Evolutionary conservation across 2,329 filamentous ascomycete species (phyloP).

Genomic region (Aspergillus sojae): DNA sequence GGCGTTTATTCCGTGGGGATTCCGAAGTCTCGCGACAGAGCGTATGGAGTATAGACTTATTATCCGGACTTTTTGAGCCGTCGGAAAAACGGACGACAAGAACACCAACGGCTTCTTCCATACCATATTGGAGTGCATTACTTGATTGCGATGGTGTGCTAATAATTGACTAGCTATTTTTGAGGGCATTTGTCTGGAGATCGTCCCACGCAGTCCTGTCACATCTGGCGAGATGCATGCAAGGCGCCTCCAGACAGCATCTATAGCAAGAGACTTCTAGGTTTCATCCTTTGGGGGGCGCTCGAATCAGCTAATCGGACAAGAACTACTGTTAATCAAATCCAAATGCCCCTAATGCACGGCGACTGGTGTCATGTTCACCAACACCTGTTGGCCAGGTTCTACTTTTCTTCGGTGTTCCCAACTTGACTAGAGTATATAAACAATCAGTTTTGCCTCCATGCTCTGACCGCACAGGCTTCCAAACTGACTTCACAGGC

Average conservation of each 20-base stretch:
- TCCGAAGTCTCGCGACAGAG: not conserved
- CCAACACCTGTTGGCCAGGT: not conserved
- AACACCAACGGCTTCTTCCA: too few species aligned
- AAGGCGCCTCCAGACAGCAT: not conserved
- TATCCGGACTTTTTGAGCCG: not conserved
- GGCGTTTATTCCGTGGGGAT: not conserved
- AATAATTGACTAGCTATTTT: not conserved
- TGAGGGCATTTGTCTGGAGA: not conserved
- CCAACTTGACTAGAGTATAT: not conserved
- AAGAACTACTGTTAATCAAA: not conserved
- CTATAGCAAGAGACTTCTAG: not conserved
- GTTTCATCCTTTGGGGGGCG: not conserved
- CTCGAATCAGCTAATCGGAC: not conserved
- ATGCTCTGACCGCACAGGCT: not conserved
- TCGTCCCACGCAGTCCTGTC: not conserved
- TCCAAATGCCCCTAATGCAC: not conserved
- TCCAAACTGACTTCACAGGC: not conserved
- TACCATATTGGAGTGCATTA: not conserved
- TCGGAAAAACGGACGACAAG: not conserved
- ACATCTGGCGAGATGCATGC: not conserved
- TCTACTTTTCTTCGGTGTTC: not conserved
- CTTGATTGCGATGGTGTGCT: not conserved
- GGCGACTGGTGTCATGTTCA: not conserved
- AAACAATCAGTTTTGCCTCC: not conserved
- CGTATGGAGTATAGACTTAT: not conserved